Evolutionary conservation across 1,284 basidiomycete species (phyloP), one percentile per base, ranked within the genome.

Genomic region (Apiotrichum porosum): DNA sequence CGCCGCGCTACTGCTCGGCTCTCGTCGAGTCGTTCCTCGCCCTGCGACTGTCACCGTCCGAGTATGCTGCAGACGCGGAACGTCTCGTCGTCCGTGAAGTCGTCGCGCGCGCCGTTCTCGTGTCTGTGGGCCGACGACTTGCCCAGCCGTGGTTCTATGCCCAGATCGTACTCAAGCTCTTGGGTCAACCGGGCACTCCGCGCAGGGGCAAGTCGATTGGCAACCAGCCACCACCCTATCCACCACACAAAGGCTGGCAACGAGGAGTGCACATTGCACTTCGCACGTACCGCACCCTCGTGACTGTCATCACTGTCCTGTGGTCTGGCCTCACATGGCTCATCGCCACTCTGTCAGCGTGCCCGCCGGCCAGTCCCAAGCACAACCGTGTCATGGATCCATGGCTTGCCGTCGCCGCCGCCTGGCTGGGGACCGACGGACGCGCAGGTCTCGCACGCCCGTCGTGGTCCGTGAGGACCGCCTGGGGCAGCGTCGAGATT

Each of bases 141-240:
- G 51, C 60, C 3, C 64, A 73, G 37, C 65, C 67, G 14, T 75
- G 72, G 73, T 75, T 76, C 51, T 68, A 68, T 59, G 65, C 61
- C 39, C 38, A 49, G 22, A 26, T 72, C 9, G 37, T 22, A 6
- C 41, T 47, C 47, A 49, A 52, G 42, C 39, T 32, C 3, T 9
- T 50, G 3, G 40, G 40, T 13, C 15, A 5, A n/a, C 32, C 21
- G 4, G 31, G 32, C 1, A 14, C 13, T 15, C 12, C 37, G 15
- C 24, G 12, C 2, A 31, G 14, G n/a, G 9, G 14, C 5, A 33
- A 19, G 15, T 15, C 12, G 9, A 23, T 21, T 3, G 17, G 22
- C 3, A 13, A 3, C 12, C 8, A 18, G 6, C 9, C 37, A 2
- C 3, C 13, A 9, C 40, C 33, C 30, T 30, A n/a, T 5, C 6